Evolutionary conservation across 2,329 filamentous ascomycete genomes (phyloP), one percentile per base, ranked within the genome.

Genomic region (Colletotrichum acutatum): DNA sequence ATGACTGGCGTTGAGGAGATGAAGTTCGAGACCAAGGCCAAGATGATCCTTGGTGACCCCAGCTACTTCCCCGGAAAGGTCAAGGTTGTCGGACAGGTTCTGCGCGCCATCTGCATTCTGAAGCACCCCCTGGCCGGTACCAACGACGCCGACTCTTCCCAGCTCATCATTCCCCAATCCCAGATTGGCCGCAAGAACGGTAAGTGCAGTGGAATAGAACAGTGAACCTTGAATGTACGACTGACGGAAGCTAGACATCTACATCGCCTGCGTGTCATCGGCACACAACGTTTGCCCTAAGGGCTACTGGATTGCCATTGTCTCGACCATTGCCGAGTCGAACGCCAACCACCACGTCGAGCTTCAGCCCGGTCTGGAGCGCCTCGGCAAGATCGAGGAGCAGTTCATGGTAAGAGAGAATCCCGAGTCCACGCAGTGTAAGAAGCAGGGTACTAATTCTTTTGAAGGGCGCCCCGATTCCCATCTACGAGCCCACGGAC

Each of bases 241-340:
- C 76, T 78, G 71, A 77, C 26, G 6, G 12, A 26, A n/a, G 58
- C 8, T 76, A 97, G 95, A 98, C 81, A 95, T 99, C 80, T 99
- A 99, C 89, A 93, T 99, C 81, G 96, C 97, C 70, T 94, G 97
- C 82, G 95, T 99, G 72, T 98, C 95, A 1, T 95, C 94, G 52
- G 94, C 95, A 49, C 97, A 99, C 88, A 98, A 97, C 79, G 97
- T 99, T 78, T 98, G 96, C 87, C 97, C 97, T 79, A 97, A 98
- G 90, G 96, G 96, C 74, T 98, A 98, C 90, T 99, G 97, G 88
- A 95, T 99, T 78, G 97, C 97, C 79, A 99, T 98, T 74, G 96
- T 99, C 76, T 98, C 95, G 60, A 99, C 97, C 73, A 98, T 99
- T 80, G 95, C 97, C 76, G 97, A 99, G 88, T 92, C 92, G 57